phyloP scores from a whole-genome alignment of 768 basidiomycete species.

The Xanthoconium purpureum region DNA sequence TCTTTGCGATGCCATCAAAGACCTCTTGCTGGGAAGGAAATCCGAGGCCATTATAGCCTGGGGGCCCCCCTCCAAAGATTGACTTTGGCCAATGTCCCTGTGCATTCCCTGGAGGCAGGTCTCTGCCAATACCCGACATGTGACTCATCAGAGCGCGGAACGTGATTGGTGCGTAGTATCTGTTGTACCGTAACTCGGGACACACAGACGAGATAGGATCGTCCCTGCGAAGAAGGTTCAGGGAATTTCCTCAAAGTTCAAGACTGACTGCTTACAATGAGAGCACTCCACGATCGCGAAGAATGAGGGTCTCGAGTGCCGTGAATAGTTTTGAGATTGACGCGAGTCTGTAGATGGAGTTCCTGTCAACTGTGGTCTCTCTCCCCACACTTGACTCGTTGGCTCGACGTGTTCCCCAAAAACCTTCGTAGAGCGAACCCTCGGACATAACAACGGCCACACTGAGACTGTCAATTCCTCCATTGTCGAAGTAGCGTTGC shows the following conservation, averaged over 20 bases:
- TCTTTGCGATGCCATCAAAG: conserved; percentile 35
- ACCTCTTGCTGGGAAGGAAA: conserved; percentile 34
- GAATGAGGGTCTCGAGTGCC: conserved; percentile 45
- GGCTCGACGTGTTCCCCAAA: conserved; percentile 42
- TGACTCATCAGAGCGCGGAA: conserved; percentile 43
- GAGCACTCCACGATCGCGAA: conserved; percentile 44
- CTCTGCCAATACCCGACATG: conserved; percentile 32
- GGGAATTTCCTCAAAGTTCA: neutral
- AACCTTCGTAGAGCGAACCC: conserved; percentile 44
- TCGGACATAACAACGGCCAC: conserved; percentile 46
- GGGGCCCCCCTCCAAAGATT: conserved; percentile 26
- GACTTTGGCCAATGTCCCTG: conserved; percentile 40
- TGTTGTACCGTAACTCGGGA: conserved; percentile 22
- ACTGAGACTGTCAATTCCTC: conserved; percentile 48
- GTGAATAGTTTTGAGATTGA: conserved; percentile 53
- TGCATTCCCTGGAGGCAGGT: conserved; percentile 36
- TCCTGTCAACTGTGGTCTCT: conserved; percentile 31
- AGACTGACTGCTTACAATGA: conserved; percentile 31
- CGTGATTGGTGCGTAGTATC: conserved; percentile 32
- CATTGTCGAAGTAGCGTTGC: conserved; percentile 21
- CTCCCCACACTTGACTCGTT: conserved; percentile 38
- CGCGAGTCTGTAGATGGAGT: conserved; percentile 51
- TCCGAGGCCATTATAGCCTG: conserved; percentile 27
- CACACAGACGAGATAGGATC: conserved; percentile 41
- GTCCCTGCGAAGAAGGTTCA: conserved; percentile 33